Conservation (phyloP, 2,329 filamentous ascomycete genomes). For the Fusarium sp. region DNA sequence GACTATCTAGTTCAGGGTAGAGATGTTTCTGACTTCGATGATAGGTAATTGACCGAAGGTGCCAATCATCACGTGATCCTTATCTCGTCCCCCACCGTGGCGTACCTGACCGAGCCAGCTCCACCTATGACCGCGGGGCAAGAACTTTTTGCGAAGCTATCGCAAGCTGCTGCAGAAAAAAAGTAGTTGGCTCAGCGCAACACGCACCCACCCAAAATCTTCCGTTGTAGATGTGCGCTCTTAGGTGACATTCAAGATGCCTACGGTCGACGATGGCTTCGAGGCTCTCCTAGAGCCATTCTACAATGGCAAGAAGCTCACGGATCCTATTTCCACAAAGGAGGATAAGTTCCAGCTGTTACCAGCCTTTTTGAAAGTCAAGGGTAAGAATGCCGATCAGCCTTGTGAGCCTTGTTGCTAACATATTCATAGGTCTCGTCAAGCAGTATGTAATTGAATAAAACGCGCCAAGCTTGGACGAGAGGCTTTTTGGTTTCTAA, state of each 20-base stretch:
- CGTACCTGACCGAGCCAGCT: slow-evolving; percentile 42
- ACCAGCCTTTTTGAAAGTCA: slow-evolving; percentile 97
- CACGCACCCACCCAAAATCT: slow-evolving; percentile 19
- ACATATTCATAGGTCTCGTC: slow-evolving; percentile 71
- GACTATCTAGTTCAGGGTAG: too few relatives aligned
- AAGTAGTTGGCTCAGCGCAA: slow-evolving; percentile 35
- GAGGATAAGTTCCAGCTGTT: slow-evolving; percentile 97
- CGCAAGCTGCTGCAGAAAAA: slow-evolving; percentile 43
- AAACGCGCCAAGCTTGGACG: neutral
- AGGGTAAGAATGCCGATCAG: slow-evolving; percentile 66
- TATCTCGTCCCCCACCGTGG: slow-evolving; percentile 50
- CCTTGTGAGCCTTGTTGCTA: slow-evolving; percentile 36
- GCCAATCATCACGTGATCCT: slow-evolving; percentile 38
- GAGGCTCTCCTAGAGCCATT: slow-evolving; percentile 76
- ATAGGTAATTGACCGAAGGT: neutral
- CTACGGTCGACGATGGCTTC: slow-evolving; percentile 71
- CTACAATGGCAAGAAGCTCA: slow-evolving; percentile 76
- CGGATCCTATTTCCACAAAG: slow-evolving; percentile 72
- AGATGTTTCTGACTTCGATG: neutral
- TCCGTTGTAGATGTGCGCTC: slow-evolving; percentile 49
- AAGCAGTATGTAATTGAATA: slow-evolving; percentile 74
- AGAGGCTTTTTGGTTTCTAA: slow-evolving; percentile 15
- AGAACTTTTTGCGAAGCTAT: slow-evolving; percentile 53
- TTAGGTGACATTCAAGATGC: slow-evolving; percentile 61
- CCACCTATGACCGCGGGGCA: slow-evolving; percentile 50